These are phyloP conservation scores for Phyllosticta citrichinensis DNA, from an alignment of 2,329 filamentous ascomycete genomes.

Conservation along the genomic window DNA sequence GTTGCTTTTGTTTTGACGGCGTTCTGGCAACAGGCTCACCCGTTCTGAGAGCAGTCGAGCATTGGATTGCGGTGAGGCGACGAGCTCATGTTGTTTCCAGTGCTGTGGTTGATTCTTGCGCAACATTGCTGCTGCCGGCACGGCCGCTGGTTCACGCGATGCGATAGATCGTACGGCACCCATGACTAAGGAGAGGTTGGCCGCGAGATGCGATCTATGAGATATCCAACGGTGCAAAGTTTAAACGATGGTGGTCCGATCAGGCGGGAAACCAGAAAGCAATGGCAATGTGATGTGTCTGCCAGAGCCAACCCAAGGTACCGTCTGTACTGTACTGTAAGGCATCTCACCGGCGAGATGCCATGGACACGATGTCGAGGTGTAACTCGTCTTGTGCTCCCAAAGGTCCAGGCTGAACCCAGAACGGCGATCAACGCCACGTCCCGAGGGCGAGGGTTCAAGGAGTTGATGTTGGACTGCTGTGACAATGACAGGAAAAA, in stretches of 20 bases:
- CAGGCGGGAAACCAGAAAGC: background rate
- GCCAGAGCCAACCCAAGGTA: background rate
- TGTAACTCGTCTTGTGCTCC: background rate
- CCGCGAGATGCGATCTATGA: background rate
- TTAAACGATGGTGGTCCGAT: background rate
- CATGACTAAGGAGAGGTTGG: background rate
- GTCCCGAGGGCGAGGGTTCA: background rate
- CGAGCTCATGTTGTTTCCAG: background rate
- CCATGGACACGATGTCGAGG: background rate
- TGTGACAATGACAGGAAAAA: background rate
- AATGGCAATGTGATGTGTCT: background rate
- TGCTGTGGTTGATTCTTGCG: slow-evolving; percentile 3
- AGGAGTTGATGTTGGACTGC: background rate
- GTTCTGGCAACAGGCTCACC: background rate
- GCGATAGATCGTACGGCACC: slow-evolving; percentile 8
- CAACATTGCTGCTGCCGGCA: background rate
- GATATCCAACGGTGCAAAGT: background rate
- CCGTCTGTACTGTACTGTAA: background rate
- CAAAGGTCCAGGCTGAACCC: slow-evolving; percentile 1
- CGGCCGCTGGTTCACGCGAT: slow-evolving; percentile 1
- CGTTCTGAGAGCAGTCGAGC: background rate
- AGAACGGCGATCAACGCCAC: slow-evolving; percentile 9
- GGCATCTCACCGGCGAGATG: background rate
- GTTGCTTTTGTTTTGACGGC: background rate
- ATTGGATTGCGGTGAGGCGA: background rate